Conservation (phyloP, 495 filamentous ascomycete species). For the Talaromyces ruber region DNA sequence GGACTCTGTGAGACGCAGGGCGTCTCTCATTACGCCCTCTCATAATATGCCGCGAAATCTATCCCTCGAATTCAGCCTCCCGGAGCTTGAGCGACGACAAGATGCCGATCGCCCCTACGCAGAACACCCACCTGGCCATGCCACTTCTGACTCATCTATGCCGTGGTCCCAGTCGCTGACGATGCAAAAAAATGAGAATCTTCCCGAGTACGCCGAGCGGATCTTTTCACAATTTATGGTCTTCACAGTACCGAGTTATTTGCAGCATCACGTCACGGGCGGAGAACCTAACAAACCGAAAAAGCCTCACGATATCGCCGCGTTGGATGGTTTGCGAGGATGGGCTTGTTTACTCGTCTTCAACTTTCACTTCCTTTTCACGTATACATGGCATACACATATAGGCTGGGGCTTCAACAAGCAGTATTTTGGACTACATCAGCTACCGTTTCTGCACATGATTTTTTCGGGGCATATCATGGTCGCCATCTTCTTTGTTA, state of each 20-base stretch:
- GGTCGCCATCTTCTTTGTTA: constrained; percentile 69
- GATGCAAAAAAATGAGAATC: constrained; percentile 1
- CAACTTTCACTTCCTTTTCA: constrained; percentile 46
- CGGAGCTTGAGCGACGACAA: neutral
- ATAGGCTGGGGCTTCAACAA: constrained; percentile 40
- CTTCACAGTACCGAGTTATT: constrained; percentile 30
- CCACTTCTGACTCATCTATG: neutral
- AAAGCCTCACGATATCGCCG: constrained; percentile 35
- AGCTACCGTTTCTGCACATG: constrained; percentile 56
- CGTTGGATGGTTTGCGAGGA: constrained; percentile 42
- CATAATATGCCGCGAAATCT: constrained; percentile 2
- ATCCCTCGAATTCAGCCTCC: neutral
- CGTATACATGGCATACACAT: constrained; percentile 38
- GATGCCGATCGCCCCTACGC: neutral
- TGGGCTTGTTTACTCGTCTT: constrained; percentile 45
- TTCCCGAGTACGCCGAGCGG: constrained; percentile 1
- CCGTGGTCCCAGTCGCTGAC: neutral
- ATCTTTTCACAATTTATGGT: constrained; percentile 23
- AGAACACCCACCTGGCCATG: neutral
- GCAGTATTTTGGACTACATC: constrained; percentile 46
- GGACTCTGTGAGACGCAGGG: constrained; percentile 1
- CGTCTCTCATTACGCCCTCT: neutral
- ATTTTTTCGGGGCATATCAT: constrained; percentile 58
- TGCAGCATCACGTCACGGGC: constrained; percentile 28
- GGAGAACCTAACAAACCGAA: constrained; percentile 19